A percentile compares a stretch with the other conserved stretches of the same genome.
Evolutionary conservation across 345 rosid genomes (phyloP).

Genomic region (Brassica napus): DNA sequence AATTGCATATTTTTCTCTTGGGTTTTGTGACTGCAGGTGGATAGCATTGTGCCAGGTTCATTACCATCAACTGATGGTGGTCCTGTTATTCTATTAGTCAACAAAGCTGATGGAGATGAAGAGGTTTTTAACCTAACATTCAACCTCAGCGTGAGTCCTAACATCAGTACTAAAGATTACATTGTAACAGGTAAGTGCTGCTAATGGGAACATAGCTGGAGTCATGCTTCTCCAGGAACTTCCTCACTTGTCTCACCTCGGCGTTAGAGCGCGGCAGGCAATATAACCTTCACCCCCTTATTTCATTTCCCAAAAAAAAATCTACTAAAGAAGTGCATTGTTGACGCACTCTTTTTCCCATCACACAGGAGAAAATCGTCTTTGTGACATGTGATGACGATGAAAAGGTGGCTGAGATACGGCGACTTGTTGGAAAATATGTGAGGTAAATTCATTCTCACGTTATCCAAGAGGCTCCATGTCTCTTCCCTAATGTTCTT

Average conservation of each 20-base stretch:
- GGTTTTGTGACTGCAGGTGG: conserved; percentile 57
- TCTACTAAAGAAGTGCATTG: background rate
- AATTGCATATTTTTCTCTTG: background rate
- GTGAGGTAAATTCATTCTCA: conserved; percentile 54
- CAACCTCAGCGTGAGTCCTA: background rate
- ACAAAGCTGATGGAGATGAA: conserved; percentile 98
- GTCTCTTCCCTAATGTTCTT: conserved; percentile 20
- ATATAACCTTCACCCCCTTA: conserved; percentile 33
- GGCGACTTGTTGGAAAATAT: conserved; percentile 64
- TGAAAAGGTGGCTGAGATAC: conserved; percentile 61
- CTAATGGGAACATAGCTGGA: conserved; percentile 72
- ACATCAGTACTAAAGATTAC: conserved; percentile 21
- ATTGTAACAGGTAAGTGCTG: conserved; percentile 72
- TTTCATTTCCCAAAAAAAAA: background rate
- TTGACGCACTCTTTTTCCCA: conserved; percentile 13
- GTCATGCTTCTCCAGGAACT: conserved; percentile 90
- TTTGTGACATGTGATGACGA: conserved; percentile 96
- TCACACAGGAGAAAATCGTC: conserved; percentile 80
- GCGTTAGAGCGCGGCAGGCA: conserved; percentile 97
- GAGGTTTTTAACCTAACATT: conserved; percentile 56
- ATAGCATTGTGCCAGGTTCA: conserved; percentile 79
- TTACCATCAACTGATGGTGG: conserved; percentile 61
- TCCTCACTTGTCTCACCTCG: conserved; percentile 99
- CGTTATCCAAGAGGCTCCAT: conserved; percentile 9
- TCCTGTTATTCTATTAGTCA: conserved; percentile 78